Evolutionary conservation across 2,329 filamentous ascomycete species (phyloP), one percentile per base, ranked within the genome.

Genomic region (Rachicladosporium sp.): DNA sequence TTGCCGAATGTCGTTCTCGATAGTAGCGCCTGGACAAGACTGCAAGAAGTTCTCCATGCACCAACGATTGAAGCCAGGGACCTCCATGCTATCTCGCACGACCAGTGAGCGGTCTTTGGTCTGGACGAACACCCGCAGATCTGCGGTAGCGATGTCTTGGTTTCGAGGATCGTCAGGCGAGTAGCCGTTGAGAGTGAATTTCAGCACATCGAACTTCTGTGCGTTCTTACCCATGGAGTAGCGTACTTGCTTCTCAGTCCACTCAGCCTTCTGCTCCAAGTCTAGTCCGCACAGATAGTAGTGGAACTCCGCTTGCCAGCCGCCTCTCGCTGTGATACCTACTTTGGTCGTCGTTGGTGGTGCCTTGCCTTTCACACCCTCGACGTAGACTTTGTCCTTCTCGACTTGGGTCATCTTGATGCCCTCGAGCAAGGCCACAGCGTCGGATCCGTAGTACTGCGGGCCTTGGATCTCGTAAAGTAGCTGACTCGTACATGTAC

Each of bases 371-470:
- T 59, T 58, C 11, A 70, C 57, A 11, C 67, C 67, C 15, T 59
- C 59, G 8, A 75, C 40, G 2, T 65, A 63, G 1, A 75, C 68
- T 4, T 69, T 62, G 46, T 75, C 65, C 11, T 56, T 54, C 2
- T 62, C 64, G 4, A 69, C 41, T 38, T 76, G 65, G 34, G 71
- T 65, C 43, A 78, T 70, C 42, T 61, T 64, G 31, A 74, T 56
- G n/a, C 65, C 57, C 34, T 65, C 57, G 10, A 76, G 55, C 10
- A 71, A 49, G 0, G 72, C 72, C 0, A 67, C 73, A 27, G 74
- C 71, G 45, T 76, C 73, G 0, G 66, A 69, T 55, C 75, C 74
- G 59, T 65, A 71, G 50, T 76, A 76, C 61, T 65, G 67, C 0
- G 67, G 68, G 3, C 70, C 70, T 46, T 73, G 69, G 10, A 73